Conservation (phyloP, 2,329 filamentous ascomycete species). For the Pseudogymnoascus sp. region DNA sequence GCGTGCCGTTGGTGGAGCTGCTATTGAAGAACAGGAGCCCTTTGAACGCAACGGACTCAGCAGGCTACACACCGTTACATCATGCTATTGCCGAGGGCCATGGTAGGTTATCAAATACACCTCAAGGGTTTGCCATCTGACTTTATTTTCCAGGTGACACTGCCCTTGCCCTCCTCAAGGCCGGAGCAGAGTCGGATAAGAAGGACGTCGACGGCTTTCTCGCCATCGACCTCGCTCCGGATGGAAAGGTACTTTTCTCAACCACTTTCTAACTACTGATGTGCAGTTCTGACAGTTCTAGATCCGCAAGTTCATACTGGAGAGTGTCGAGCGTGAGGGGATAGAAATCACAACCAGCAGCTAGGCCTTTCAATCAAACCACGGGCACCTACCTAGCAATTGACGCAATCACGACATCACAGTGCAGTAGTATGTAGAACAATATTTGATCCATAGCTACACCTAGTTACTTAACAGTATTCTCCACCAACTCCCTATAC, state of each 20-base stretch:
- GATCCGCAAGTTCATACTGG: conserved; percentile 62
- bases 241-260: conserved; percentile 58
- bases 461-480: conserved; percentile 59
- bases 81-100: conserved; percentile 75
- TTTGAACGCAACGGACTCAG: conserved; percentile 72
- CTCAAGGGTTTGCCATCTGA: neutral
- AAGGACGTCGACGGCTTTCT: conserved; percentile 64
- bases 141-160: conserved; percentile 55
- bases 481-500: conserved; percentile 87
- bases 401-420: conserved; percentile 15
- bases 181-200: conserved; percentile 76
- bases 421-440: conserved; percentile 6
- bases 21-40: conserved; percentile 73
- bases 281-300: neutral
- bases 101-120: conserved; percentile 38
- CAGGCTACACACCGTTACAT: conserved; percentile 84
- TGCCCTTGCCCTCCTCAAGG: conserved; percentile 74
- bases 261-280: too few species aligned
- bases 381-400: neutral
- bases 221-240: conserved; percentile 77
- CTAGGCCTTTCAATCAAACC: neutral
- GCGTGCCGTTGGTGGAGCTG: conserved; percentile 76
- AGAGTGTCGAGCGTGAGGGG: conserved; percentile 76
- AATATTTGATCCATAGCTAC: conserved; percentile 7
- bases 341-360: conserved; percentile 47